These are phyloP conservation scores for Suillus occidentalis DNA, from an alignment of 768 basidiomycete genomes.

Conservation along the genomic window DNA sequence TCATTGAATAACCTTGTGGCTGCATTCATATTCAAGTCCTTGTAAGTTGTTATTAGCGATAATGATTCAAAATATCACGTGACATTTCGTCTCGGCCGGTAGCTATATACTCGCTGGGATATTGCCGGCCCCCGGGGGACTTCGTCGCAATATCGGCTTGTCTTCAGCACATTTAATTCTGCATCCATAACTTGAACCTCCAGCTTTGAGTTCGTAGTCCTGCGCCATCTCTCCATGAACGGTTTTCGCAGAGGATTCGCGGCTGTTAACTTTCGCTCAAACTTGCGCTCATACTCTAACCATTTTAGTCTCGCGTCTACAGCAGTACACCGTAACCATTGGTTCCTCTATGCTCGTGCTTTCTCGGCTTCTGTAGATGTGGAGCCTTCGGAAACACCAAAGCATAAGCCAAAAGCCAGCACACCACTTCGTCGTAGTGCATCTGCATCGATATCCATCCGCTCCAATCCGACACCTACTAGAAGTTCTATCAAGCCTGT, in stretches of 20 bases:
- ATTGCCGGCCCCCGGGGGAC: background rate
- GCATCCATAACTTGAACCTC: background rate
- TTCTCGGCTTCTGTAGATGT: slow-evolving; percentile 5
- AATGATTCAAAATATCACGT: background rate
- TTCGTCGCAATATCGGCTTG: background rate
- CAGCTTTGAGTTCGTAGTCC: background rate
- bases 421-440: slow-evolving; percentile 83
- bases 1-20: background rate
- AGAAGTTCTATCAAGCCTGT: slow-evolving; percentile 74
- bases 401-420: slow-evolving; percentile 77
- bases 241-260: background rate
- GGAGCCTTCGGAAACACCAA: slow-evolving; percentile 26
- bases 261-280: background rate
- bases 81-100: background rate
- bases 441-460: slow-evolving; percentile 81
- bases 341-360: background rate
- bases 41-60: no score
- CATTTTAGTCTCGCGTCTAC: background rate
- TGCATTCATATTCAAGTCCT: background rate
- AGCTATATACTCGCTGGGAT: background rate
- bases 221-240: background rate
- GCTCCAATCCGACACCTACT: slow-evolving; percentile 84
- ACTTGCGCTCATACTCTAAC: background rate
- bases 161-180: background rate
- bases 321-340: background rate